phyloP scores from a whole-genome alignment of 495 filamentous ascomycete species.

The Trichocladium uniseriatum region DNA sequence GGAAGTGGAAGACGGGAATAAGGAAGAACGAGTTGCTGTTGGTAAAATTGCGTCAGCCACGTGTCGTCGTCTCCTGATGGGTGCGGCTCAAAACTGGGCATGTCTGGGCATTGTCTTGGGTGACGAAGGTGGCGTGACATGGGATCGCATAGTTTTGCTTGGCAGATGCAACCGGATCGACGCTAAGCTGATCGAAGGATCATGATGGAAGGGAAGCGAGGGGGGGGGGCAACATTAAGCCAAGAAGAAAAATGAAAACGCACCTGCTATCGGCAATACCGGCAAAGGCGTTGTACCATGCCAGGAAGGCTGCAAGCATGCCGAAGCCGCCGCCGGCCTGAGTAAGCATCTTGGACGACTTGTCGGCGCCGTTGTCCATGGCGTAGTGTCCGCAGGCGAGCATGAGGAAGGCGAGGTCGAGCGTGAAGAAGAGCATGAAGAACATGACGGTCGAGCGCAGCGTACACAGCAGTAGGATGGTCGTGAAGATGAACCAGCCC shows the following conservation, averaged over 20 bases:
- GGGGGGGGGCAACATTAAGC: neutral
- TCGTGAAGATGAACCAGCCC: slow-evolving; percentile 99
- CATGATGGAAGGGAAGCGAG: neutral
- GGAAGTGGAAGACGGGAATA: slow-evolving; percentile 91
- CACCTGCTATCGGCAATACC: slow-evolving; percentile 89
- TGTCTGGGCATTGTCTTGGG: slow-evolving; percentile 5
- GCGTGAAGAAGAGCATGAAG: slow-evolving; percentile 88
- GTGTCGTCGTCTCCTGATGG: neutral
- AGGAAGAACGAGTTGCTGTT: slow-evolving; percentile 83
- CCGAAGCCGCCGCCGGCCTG: slow-evolving; percentile 86
- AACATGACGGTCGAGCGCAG: slow-evolving; percentile 91
- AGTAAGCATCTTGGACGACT: slow-evolving; percentile 36
- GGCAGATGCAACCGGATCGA: slow-evolving; percentile 12
- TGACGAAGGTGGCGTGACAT: slow-evolving; percentile 20
- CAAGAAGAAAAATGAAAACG: slow-evolving; percentile 21
- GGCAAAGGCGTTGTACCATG: slow-evolving; percentile 95
- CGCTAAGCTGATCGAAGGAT: neutral
- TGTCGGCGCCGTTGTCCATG: slow-evolving; percentile 21
- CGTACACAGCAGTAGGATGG: slow-evolving; percentile 77
- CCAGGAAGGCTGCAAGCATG: slow-evolving; percentile 77
- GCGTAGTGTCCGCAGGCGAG: slow-evolving; percentile 67
- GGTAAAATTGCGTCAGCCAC: slow-evolving; percentile 9
- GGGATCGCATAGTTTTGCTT: no score
- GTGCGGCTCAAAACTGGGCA: slow-evolving; percentile 7
- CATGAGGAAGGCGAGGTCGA: slow-evolving; percentile 86